Evolutionary conservation across 331 rosid species (phyloP).

Genomic region (Pyracantha coccinea): DNA sequence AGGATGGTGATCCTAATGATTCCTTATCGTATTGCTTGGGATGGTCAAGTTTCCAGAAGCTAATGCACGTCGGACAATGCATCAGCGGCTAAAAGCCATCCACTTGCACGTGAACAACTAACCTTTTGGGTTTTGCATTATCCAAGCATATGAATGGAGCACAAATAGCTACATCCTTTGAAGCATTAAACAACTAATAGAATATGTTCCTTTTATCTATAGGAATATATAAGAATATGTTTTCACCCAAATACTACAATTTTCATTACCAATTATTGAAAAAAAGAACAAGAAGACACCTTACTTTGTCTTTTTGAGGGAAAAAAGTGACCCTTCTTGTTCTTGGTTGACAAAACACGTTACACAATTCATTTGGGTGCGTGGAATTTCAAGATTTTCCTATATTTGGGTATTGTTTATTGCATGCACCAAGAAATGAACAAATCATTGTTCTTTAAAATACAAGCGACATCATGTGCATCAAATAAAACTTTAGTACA

Average conservation of each 20-base stretch:
- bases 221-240: slow-evolving; percentile 2
- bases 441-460: no score
- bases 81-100: not conserved
- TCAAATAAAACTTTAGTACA: no score
- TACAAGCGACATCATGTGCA: not conserved
- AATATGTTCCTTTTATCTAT: not conserved
- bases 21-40: not conserved
- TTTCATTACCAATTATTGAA: not conserved
- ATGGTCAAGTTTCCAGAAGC: not conserved
- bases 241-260: not conserved
- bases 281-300: not conserved
- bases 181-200: not conserved
- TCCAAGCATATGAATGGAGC: not conserved
- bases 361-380: not conserved
- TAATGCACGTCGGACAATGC: not conserved
- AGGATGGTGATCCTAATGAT: not conserved
- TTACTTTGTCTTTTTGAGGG: not conserved
- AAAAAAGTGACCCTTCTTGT: not conserved
- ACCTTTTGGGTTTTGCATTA: not conserved
- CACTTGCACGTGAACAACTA: no score
- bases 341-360: slow-evolving; percentile 1
- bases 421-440: no score
- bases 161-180: not conserved
- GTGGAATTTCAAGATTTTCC: slow-evolving; percentile 12
- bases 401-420: not conserved